These are phyloP conservation scores for Vigna mungo DNA, from an alignment of 306 rosid genomes.

Conservation along the genomic window DNA sequence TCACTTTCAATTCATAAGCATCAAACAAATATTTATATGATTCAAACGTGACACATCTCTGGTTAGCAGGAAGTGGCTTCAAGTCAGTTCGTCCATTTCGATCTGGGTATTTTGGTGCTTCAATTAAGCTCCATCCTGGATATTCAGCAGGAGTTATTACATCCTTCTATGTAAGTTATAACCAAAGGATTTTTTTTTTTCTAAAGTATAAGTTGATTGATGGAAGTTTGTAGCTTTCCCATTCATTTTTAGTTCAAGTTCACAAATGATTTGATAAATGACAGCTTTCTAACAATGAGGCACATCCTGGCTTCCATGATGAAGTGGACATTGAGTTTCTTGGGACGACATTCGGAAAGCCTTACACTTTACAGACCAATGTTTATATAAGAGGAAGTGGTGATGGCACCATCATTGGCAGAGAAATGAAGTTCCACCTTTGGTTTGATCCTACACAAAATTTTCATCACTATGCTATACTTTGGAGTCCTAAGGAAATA, in stretches of 20 bases:
- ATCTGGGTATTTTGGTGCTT: conserved; percentile 91
- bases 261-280: conserved; percentile 34
- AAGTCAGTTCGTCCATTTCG: conserved; percentile 86
- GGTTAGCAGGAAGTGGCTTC: conserved; percentile 86
- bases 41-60: conserved; percentile 13
- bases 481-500: conserved; percentile 87
- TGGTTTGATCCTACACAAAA: conserved; percentile 93
- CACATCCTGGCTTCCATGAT: conserved; percentile 95
- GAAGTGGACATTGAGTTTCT: conserved; percentile 97
- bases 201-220: conserved; percentile 13
- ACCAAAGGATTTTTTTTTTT: not conserved
- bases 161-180: conserved; percentile 78
- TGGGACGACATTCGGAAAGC: conserved; percentile 97
- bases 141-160: conserved; percentile 99
- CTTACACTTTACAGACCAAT: conserved; percentile 93
- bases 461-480: conserved; percentile 91
- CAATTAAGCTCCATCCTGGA: conserved; percentile 92
- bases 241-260: not conserved
- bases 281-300: conserved; percentile 95
- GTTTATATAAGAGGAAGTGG: conserved; percentile 96
- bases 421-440: conserved; percentile 95
- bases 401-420: conserved; percentile 83
- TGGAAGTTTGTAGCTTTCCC: conserved; percentile 8
- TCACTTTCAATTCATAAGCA: not conserved
- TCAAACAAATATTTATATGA: not conserved